Evolutionary conservation across 495 filamentous ascomycete species (phyloP), one percentile per base, ranked within the genome.

Genomic region (Podospora anserina): DNA sequence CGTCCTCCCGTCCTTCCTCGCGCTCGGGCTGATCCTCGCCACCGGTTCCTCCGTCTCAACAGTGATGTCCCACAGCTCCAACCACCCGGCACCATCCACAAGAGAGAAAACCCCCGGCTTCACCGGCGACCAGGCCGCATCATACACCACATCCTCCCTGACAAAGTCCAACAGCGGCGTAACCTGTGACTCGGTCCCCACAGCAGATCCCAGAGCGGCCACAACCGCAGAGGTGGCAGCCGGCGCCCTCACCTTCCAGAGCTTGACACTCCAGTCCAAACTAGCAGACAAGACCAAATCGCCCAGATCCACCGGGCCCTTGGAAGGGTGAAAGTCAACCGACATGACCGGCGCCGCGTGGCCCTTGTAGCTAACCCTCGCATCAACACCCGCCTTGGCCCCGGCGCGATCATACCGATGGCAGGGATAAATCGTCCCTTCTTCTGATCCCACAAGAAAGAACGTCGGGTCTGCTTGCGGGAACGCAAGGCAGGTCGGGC

Each of bases 401-500:
- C 96, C 95, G 2, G 95, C 95, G 70, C 95, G 90, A 75, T 98
- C 95, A 78, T 98, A 98, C 44, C 95, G 89, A 76, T 98, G 96
- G 78, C 95, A 97, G 1, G 95, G 93, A 79, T 92, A 95, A 69
- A 99, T 97, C 66, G 90, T 87, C 34, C 95, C 95, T 83, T 98
- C 94, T 81, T 99, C 95, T 3, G 94, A 96, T 56, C 95, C 95
- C 32, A 96, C 91, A 39, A 99, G 89, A 84, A 98, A 98, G 78
- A 96, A 97, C 2, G 95, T 98, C 18, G 95, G 95, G 73, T 99
- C 96, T 1, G 92, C 90, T 73, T 94, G 86, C 6, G 95, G 96
- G 82, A 99, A 99, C 23, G 92, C 92, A 87, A 98, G 94, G 80
- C 93, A 96, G 4, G 92, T 97, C 26, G 96, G 95, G n/a, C 91